These are phyloP conservation scores for Eudorina sp. DNA, from an alignment of 139 green algal species.

Conservation along the genomic window DNA sequence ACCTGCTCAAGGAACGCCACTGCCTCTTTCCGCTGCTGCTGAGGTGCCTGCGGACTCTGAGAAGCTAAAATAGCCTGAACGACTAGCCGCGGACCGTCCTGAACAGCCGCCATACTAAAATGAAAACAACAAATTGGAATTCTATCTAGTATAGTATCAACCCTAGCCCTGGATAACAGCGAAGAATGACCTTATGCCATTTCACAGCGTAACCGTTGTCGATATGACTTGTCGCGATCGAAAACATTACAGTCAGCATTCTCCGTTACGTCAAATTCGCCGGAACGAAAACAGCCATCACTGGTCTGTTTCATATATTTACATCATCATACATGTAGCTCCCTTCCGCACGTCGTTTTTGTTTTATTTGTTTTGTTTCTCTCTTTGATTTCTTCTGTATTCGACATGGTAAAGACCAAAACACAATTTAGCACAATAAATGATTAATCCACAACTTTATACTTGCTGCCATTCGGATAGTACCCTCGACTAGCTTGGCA, in stretches of 20 bases:
- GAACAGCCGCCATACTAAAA: constrained; percentile 22
- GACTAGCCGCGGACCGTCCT: constrained; percentile 46
- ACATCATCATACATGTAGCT: too few relatives aligned
- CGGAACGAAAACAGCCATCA: neutral
- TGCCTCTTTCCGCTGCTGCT: constrained; percentile 58
- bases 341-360: too few relatives aligned
- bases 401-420: too few relatives aligned
- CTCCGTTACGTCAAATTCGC: neutral
- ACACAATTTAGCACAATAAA: too few relatives aligned
- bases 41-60: constrained; percentile 36
- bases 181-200: neutral
- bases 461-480: too few relatives aligned
- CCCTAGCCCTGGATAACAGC: neutral
- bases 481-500: too few relatives aligned
- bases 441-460: too few relatives aligned
- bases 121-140: neutral
- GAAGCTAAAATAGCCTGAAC: constrained; percentile 46
- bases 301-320: too few relatives aligned
- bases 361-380: too few relatives aligned
- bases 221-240: neutral
- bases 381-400: too few relatives aligned
- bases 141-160: neutral
- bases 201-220: neutral
- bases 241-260: constrained; percentile 23
- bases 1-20: constrained; percentile 63